phyloP scores from a whole-genome alignment of 1,284 basidiomycete genomes.

The Naganishia liquefaciens region DNA sequence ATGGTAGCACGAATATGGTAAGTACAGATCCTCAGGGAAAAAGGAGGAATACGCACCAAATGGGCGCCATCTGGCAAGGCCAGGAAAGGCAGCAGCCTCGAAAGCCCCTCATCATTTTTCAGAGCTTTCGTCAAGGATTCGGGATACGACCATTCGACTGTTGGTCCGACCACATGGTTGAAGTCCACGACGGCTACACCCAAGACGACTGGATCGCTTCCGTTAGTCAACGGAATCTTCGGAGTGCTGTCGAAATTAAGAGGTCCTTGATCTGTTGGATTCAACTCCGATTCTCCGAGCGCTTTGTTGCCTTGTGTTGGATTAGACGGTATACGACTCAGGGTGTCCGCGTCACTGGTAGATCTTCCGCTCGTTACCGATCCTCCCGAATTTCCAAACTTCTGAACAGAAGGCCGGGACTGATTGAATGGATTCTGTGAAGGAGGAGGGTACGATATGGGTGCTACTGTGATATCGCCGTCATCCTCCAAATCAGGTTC shows the following conservation, averaged over 20 bases:
- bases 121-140: conserved; percentile 62
- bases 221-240: neutral
- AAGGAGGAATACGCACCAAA: conserved; percentile 60
- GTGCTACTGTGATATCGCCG: neutral
- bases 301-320: neutral
- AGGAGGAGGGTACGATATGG: conserved; percentile 30
- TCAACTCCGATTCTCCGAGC: neutral
- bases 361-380: neutral
- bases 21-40: neutral
- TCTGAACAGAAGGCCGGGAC: conserved; percentile 5
- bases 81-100: conserved; percentile 87
- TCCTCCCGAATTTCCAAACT: neutral
- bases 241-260: conserved; percentile 1
- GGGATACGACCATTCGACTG: conserved; percentile 72
- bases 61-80: conserved; percentile 97
- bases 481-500: conserved; percentile 16
- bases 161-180: conserved; percentile 87
- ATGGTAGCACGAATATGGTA: neutral
- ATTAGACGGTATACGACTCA: neutral
- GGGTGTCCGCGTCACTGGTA: neutral
- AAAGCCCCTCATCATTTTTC: conserved; percentile 76
- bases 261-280: neutral
- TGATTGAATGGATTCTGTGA: conserved; percentile 32
- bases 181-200: conserved; percentile 87
- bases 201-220: conserved; percentile 59